phyloP scores from a whole-genome alignment of 2,329 filamentous ascomycete genomes.

The Akanthomyces dipterigenus region DNA sequence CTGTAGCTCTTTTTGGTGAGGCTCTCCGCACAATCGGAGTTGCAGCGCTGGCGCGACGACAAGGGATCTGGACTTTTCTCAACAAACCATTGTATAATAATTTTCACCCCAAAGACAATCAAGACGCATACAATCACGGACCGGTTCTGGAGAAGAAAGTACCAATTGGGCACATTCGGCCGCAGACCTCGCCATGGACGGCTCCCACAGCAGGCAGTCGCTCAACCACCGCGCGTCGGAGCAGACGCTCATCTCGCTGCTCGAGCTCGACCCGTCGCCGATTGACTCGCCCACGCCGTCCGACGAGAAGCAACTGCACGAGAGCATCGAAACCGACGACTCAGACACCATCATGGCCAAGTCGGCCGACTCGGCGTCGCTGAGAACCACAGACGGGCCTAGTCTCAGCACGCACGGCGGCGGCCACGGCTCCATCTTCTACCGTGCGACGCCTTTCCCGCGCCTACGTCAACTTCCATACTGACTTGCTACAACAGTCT shows the following conservation, averaged over 20 bases:
- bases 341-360: conserved; percentile 16
- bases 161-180: not conserved
- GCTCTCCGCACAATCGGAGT: not conserved
- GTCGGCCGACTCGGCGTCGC: conserved; percentile 15
- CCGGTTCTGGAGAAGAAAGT: not conserved
- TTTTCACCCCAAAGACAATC: no score
- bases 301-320: conserved; percentile 40
- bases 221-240: conserved; percentile 37
- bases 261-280: conserved; percentile 75
- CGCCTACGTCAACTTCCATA: not conserved
- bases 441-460: conserved; percentile 46
- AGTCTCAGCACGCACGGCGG: conserved; percentile 56
- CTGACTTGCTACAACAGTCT: conserved; percentile 41
- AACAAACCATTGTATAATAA: not conserved
- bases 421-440: conserved; percentile 67
- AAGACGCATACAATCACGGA: not conserved
- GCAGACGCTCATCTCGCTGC: conserved; percentile 57
- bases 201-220: conserved; percentile 14
- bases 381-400: conserved; percentile 34
- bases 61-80: not conserved
- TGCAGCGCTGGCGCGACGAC: not conserved
- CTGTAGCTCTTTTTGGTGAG: conserved; percentile 2
- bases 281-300: conserved; percentile 52
- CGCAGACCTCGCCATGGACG: not conserved
- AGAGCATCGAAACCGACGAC: conserved; percentile 28